Base-by-base conservation (phyloP, 163 green algal genomes). In the Chlamydomonas reinhardtii region DNA sequence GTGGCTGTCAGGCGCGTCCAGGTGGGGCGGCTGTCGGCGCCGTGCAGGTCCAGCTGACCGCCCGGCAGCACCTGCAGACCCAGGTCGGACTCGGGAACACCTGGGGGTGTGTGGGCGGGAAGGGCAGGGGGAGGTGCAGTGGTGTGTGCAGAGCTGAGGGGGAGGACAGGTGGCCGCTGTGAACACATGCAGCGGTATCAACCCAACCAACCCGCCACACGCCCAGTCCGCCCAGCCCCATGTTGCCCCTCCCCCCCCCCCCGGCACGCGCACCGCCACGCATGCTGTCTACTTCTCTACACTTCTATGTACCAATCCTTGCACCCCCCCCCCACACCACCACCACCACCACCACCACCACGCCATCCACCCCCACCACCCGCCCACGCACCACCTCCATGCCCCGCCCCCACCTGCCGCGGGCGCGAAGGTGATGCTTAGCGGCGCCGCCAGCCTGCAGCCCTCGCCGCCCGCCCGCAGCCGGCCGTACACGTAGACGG, bases 11-110 rank as follows among this genome's bases (percentile, higher is more conserved):
- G 88, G 27, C 92, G 89, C 0, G 92, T 94, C 92, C 92, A 95
- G 15, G 92, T 95, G 70, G 92, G 92, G 27, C 54, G 73, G 84
- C 84, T 94, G 32, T 76, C 35, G 22, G 78, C 75, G 22, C 92
- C 92, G 74, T 95, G 92, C 64, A 94, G 80, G 74, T 95, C 89
- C 24, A 94, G 76, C 69, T 84, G 73, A 1, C 88, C 88, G 8
- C 78, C 71, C 24, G 43, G 27, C 15, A 80, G 56, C 80, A 86
- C 80, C 35, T 65, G 34, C 16, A 86, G 65, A 27, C 80, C 80
- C 70, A 86, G 27, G 35, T 86, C 80, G 31, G 43, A 22, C 43
- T 69, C 52, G n/a, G 78, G 68, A 16, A 85, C 78, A 43, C 78
- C 78, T 85, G 66, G 9, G 73, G n/a, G 73, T 9, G 48, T 37